Evolutionary conservation across 2,329 filamentous ascomycete genomes (phyloP), one percentile per base, ranked within the genome.

Genomic region (Calonectria hongkongensis): DNA sequence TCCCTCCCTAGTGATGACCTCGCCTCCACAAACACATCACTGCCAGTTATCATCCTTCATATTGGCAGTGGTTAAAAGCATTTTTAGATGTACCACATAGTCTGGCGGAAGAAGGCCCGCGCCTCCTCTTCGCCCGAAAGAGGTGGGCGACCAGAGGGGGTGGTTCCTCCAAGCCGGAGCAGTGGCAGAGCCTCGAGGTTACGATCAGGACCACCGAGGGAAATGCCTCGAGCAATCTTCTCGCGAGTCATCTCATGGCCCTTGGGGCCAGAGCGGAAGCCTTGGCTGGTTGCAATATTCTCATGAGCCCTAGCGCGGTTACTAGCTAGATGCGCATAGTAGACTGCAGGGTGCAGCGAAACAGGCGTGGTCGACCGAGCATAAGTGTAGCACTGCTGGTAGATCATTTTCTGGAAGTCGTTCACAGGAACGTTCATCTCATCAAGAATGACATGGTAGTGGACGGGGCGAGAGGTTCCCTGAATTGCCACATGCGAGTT

Each of bases 341-440:
- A 99, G 0, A 98, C 93, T 0, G 97, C 95, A 0, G 97, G 97
- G 76, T 92, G 94, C 0, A 97, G 85, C 0, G 96, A 98, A 0
- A 99, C 96, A 0, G 97, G 95, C 0, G 96, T 98, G 0, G 96
- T 98, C 0, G 96, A 97, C 18, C 97, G 92, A 68, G 94, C 93
- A 81, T 98, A 99, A 69, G 98, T 95, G 84, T 98, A 99, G 54
- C 94, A 98, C 75, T 98, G 95, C 77, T 98, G 94, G 79, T 98
- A 98, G 27, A 98, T 93, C 90, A 98, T 94, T 69, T 93, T 92
- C 80, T 98, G 94, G 0, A 99, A 87, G 2, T 93, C 89, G 50
- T 94, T 92, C 0, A 93, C 88, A 0, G 88, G 83, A 79, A 94
- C 89, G 2, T 89, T 87, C 66, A 93, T 91, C 82, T 98, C 95